These are phyloP conservation scores for Castanea crenata DNA, from an alignment of 306 rosid species.

Conservation along the genomic window DNA sequence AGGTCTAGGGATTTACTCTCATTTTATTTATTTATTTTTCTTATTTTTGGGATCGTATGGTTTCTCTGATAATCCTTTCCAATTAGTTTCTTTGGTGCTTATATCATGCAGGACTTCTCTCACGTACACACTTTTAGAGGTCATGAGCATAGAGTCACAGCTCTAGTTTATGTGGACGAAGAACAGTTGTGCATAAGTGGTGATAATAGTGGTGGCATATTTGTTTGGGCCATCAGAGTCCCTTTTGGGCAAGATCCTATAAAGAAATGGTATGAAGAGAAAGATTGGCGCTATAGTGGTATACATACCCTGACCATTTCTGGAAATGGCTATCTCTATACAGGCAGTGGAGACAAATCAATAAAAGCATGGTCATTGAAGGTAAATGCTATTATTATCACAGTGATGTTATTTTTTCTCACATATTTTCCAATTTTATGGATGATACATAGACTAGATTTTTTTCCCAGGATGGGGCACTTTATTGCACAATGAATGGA, in stretches of 20 bases:
- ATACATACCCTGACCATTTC: slow-evolving; percentile 74
- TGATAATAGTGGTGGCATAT: slow-evolving; percentile 83
- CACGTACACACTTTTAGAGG: slow-evolving; percentile 78
- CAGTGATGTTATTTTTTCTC: slow-evolving; percentile 10
- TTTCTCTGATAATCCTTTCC: slow-evolving; percentile 9
- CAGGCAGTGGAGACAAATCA: slow-evolving; percentile 89
- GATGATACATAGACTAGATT: slow-evolving; percentile 19
- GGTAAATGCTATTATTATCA: slow-evolving; percentile 38
- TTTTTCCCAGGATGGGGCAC: slow-evolving; percentile 61
- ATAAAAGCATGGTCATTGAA: slow-evolving; percentile 79
- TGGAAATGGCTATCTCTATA: slow-evolving; percentile 51
- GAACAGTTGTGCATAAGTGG: slow-evolving; percentile 82
- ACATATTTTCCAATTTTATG: slow-evolving; percentile 7
- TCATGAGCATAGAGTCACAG: slow-evolving; percentile 79
- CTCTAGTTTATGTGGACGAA: slow-evolving; percentile 61
- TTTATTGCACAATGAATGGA: slow-evolving; percentile 75
- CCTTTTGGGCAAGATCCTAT: slow-evolving; percentile 67
- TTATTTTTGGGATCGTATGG: neutral
- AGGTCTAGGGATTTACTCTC: neutral
- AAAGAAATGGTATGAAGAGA: slow-evolving; percentile 71
- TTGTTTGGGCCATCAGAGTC: slow-evolving; percentile 55
- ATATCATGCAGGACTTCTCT: slow-evolving; percentile 72
- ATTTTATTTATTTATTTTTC: neutral
- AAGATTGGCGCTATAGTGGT: slow-evolving; percentile 97
- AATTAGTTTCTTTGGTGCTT: slow-evolving; percentile 23